phyloP scores from a whole-genome alignment of 2,329 filamentous ascomycete species.

The Aureobasidium namibiae region DNA sequence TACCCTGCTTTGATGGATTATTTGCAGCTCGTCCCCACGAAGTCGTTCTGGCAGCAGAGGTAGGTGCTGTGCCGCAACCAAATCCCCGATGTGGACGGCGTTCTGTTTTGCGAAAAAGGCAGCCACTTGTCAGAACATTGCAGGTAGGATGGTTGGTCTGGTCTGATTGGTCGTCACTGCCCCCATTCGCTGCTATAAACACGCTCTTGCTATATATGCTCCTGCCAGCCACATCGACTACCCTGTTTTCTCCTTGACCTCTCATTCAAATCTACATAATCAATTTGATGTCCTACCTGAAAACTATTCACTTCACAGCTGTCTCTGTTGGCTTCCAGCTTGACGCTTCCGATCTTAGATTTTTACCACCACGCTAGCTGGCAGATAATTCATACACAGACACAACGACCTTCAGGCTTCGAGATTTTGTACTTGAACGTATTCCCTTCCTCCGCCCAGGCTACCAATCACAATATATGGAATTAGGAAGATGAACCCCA shows the following conservation, averaged over 20 bases:
- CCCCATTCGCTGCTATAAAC: background rate
- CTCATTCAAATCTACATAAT: background rate
- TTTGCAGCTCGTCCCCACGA: background rate
- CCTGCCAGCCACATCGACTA: background rate
- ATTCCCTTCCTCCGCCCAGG: no score
- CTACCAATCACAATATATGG: no score
- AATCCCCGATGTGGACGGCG: background rate
- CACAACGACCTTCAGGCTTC: background rate
- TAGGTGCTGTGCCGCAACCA: background rate
- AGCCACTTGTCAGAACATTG: background rate
- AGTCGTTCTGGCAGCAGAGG: background rate
- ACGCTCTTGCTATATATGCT: background rate
- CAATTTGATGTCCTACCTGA: background rate
- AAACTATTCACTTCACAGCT: background rate
- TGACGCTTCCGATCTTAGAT: background rate
- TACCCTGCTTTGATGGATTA: background rate
- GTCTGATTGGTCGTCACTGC: constrained; percentile 1
- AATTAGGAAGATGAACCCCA: background rate
- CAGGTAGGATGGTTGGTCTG: background rate
- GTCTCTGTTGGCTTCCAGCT: background rate
- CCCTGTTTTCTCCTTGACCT: background rate
- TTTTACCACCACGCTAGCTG: background rate
- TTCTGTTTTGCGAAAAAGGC: constrained; percentile 1
- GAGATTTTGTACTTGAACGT: background rate
- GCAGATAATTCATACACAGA: background rate